These are phyloP conservation scores for Vigna reflexopilosa DNA, from an alignment of 306 rosid genomes.

Conservation along the genomic window DNA sequence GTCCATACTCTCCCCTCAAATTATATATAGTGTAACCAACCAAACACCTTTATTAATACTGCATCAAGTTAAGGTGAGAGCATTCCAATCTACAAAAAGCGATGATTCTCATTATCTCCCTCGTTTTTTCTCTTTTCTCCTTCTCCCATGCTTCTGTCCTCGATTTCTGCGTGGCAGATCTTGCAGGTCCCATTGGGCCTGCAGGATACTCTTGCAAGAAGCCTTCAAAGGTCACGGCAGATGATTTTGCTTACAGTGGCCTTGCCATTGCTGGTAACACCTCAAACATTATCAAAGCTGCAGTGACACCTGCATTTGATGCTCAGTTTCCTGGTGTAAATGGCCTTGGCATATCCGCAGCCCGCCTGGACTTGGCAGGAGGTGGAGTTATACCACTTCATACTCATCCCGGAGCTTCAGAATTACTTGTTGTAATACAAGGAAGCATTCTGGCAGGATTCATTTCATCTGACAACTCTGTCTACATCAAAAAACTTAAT, in stretches of 20 bases:
- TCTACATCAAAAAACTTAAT: constrained; percentile 62
- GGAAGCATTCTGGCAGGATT: constrained; percentile 75
- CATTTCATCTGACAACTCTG: constrained; percentile 63
- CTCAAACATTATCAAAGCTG: constrained; percentile 76
- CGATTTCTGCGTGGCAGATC: constrained; percentile 89
- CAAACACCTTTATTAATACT: constrained; percentile 8
- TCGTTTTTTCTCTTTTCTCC: constrained; percentile 48
- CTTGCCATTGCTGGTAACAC: constrained; percentile 73
- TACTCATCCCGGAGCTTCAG: constrained; percentile 81
- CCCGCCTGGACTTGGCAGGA: constrained; percentile 64
- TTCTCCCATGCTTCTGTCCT: constrained; percentile 65
- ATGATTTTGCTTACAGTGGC: constrained; percentile 67
- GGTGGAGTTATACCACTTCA: constrained; percentile 81
- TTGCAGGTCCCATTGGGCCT: constrained; percentile 57
- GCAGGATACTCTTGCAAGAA: constrained; percentile 78
- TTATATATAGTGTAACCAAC: constrained; percentile 32
- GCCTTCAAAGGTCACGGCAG: constrained; percentile 54
- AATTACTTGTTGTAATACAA: constrained; percentile 50
- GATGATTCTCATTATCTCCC: constrained; percentile 55
- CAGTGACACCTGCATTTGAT: constrained; percentile 70
- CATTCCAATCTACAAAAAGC: not conserved
- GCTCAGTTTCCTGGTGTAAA: constrained; percentile 72
- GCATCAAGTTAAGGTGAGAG: constrained; percentile 3
- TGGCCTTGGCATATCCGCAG: constrained; percentile 75
- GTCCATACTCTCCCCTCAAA: constrained; percentile 39